Evolutionary conservation across 352 stramenopile genomes (phyloP).

Genomic region (Phytophthora idaei): DNA sequence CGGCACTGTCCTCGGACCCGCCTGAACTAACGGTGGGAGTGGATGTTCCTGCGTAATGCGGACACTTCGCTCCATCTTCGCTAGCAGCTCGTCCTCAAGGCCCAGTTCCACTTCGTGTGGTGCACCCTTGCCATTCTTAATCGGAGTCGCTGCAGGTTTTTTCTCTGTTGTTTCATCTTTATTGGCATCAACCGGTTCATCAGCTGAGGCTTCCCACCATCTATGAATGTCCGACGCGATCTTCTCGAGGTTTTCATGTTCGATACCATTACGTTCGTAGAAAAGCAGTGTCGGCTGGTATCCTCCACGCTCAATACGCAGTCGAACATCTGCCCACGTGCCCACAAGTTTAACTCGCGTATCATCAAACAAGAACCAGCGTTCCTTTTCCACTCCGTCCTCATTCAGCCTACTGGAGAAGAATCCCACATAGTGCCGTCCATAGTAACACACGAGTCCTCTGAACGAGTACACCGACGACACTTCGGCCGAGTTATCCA

Average conservation of each 20-base stretch:
- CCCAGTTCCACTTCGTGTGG: slow-evolving; percentile 38
- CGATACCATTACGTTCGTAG: slow-evolving; percentile 77
- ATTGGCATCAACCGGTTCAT: slow-evolving; percentile 21
- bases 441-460: slow-evolving; percentile 88
- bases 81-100: slow-evolving; percentile 37
- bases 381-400: slow-evolving; percentile 54
- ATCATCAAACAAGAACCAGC: slow-evolving; percentile 88
- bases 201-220: slow-evolving; percentile 71
- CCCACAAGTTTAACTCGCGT: slow-evolving; percentile 81
- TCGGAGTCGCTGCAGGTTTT: slow-evolving; percentile 15
- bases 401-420: slow-evolving; percentile 73
- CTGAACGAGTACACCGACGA: slow-evolving; percentile 70
- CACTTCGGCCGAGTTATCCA: slow-evolving; percentile 43
- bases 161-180: slow-evolving; percentile 19
- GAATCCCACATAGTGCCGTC: slow-evolving; percentile 85
- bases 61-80: slow-evolving; percentile 43
- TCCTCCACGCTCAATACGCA: slow-evolving; percentile 72
- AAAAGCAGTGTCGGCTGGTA: slow-evolving; percentile 87
- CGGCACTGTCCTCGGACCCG: slow-evolving; percentile 23
- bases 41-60: slow-evolving; percentile 34
- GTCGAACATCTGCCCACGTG: slow-evolving; percentile 72
- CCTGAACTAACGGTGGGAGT: slow-evolving; percentile 16
- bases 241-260: slow-evolving; percentile 65
- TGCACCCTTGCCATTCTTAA: slow-evolving; percentile 28
- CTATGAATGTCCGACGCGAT: slow-evolving; percentile 74